Base-by-base conservation (phyloP, 176 grass and related monocot genomes). In the Microstegium vimineum region DNA sequence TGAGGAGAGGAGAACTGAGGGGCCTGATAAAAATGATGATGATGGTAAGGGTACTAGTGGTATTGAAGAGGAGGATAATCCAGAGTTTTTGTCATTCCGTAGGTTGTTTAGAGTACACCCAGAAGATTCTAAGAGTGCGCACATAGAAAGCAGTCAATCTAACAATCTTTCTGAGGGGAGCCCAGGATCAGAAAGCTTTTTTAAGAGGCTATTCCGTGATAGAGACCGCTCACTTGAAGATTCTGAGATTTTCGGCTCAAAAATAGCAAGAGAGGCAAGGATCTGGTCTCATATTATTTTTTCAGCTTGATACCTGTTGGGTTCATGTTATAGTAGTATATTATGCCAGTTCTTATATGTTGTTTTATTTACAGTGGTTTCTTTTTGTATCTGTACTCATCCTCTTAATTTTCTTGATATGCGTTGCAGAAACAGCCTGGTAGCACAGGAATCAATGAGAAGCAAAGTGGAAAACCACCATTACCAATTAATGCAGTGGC, bases 61-160 rank as follows among this genome's bases (percentile, higher is more conserved):
- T 75, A 82, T 92, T 28, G 96, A 99, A 56, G 96, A 94, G 54
- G 93, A 93, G 74, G 93, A 92, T 43, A 92, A 82, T 79, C 86
- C 93, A 47, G 96, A 99, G 63, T 94, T 99, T 47, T 87, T 99
- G 62, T 95, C 91, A 22, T 95, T 99, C 82, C 90, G 96, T 81
- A 90, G 90, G 87, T 81, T 99, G 81, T 99, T 99, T 86, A 90
- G 93, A 82, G 91, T 99, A 71, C 96, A 94, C 64, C 96, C 96
- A 4, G 93, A 95, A 82, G 96, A 99, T 31, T 69, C 62, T 82
- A 99, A 90, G 87, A 79, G 66, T 80, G 85, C 85, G 15, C 72
- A 76, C 72, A 62, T 73, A 81, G 93, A 92, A 79, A 87, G 75
- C 59, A 85, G 82, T 79, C 80, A 87, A 25, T 68, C 89, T 62